Evolutionary conservation across 306 rosid species (phyloP).

Genomic region (Casuarina cunninghamiana): DNA sequence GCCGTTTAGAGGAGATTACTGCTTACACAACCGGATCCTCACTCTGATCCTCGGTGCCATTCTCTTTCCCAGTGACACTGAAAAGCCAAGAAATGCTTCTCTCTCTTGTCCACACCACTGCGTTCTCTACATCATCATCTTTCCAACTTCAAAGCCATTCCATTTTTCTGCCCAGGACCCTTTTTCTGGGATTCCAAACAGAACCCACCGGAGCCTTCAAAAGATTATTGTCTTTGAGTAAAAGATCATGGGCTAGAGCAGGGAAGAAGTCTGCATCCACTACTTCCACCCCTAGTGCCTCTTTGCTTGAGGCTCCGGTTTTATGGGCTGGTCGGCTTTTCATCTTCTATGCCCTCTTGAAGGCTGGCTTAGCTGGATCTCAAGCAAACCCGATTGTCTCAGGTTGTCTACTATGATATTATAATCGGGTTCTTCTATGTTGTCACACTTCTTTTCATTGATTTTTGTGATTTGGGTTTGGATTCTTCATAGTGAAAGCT

Average conservation of each 20-base stretch:
- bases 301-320: constrained; percentile 77
- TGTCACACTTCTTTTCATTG: not conserved
- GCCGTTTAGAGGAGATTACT: no score
- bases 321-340: constrained; percentile 86
- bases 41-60: no score
- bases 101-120: constrained; percentile 45
- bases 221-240: constrained; percentile 32
- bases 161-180: constrained; percentile 45
- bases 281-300: constrained; percentile 37
- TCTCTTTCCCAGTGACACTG: not conserved
- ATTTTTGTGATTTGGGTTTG: no score
- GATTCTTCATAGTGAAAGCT: not conserved
- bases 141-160: constrained; percentile 24
- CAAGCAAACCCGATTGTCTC: constrained; percentile 73
- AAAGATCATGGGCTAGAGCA: constrained; percentile 15
- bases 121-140: constrained; percentile 29
- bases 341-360: constrained; percentile 82
- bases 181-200: constrained; percentile 35
- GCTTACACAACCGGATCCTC: no score
- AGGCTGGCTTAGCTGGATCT: constrained; percentile 91
- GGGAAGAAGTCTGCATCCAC: not conserved
- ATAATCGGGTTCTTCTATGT: not conserved
- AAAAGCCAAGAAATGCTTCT: constrained; percentile 48
- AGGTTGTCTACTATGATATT: constrained; percentile 35
- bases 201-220: constrained; percentile 36